Base-by-base conservation (phyloP, 163 green algal species). In the Chlorella variabilis region DNA sequence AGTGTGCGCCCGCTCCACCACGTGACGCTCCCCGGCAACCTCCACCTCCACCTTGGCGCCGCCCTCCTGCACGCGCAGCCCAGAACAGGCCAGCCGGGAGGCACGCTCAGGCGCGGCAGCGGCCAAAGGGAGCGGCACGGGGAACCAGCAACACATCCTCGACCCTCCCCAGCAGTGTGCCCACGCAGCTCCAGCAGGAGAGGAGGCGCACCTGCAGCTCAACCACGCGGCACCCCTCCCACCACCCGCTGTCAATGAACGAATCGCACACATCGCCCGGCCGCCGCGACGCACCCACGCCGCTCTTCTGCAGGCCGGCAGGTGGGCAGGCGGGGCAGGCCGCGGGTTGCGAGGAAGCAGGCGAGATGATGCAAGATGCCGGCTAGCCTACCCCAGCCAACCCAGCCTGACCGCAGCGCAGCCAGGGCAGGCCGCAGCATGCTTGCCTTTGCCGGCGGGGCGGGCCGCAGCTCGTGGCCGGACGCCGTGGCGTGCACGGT, bases 231-330 rank as follows among this genome's bases (percentile, higher is more conserved):
- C 73, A 58, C 3, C 31, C 68, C 78, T 83, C 71, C 83, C 83
- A 88, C 83, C 83, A 88, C 41, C 67, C 78, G 4, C 58, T 74
- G 27, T 85, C 49, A 29, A 78, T 45, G 11, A 75, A 69, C 9
- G 39, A 38, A 38, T 88, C 83, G 54, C 84, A 84, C n/a, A 66
- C 38, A 29, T 85, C 83, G 45, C 76, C 71, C 36, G 71, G 20
- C 13, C 11, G 6, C 8, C 78, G 34, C 0, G 33, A 20, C 20
- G 1, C 27, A 20, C 83, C 83, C 18, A 63, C 25, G n/a, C n/a
- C 25, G 33, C 36, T 70, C 71, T 78, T 27, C 83, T 87, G 77
- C 66, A 74, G 34, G 4, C 17, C 7, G 36, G 21, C 70, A 77
- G 42, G n/a, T 34, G 45, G 20, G 25, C 13, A 25, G 65, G 39